phyloP scores from a whole-genome alignment of 805 yeast species.

The Wickerhamiella sergipiensis region DNA sequence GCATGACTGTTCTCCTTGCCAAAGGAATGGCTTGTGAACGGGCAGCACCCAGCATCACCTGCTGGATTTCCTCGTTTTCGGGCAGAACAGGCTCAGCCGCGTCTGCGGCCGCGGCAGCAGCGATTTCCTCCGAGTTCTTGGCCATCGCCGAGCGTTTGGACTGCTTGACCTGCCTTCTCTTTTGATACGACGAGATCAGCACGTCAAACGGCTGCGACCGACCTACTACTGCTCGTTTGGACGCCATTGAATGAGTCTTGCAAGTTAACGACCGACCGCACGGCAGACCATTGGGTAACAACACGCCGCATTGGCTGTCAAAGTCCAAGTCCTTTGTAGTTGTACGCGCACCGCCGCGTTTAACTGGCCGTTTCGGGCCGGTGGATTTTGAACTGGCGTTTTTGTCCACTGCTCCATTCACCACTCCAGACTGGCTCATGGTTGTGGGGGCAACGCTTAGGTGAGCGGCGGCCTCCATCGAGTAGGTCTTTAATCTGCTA shows the following conservation, averaged over 20 bases:
- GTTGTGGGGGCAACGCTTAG: neutral
- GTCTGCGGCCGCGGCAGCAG: constrained; percentile 20
- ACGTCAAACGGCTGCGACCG: constrained; percentile 79
- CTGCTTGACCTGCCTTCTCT: constrained; percentile 78
- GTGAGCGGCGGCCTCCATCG: too few species aligned
- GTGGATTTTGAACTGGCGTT: neutral
- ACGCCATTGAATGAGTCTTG: constrained; percentile 91
- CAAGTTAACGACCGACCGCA: constrained; percentile 86
- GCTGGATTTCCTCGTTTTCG: constrained; percentile 83
- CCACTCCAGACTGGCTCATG: neutral
- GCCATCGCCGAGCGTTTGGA: constrained; percentile 25
- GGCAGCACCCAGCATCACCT: constrained; percentile 73
- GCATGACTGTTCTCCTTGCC: constrained; percentile 52
- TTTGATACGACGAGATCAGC: constrained; percentile 72
- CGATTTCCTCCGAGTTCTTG: constrained; percentile 21
- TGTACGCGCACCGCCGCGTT: neutral
- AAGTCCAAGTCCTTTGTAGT: constrained; percentile 38
- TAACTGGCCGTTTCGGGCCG: neutral
- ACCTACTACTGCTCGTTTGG: constrained; percentile 80
- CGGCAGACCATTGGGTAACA: constrained; percentile 70
- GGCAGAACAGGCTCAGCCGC: constrained; percentile 34
- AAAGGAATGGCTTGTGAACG: constrained; percentile 69
- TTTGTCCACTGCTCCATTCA: neutral
- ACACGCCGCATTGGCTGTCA: constrained; percentile 85
- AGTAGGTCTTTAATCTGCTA: too few species aligned